phyloP scores from a whole-genome alignment of 1,284 basidiomycete species.

The Ustilago lituana region DNA sequence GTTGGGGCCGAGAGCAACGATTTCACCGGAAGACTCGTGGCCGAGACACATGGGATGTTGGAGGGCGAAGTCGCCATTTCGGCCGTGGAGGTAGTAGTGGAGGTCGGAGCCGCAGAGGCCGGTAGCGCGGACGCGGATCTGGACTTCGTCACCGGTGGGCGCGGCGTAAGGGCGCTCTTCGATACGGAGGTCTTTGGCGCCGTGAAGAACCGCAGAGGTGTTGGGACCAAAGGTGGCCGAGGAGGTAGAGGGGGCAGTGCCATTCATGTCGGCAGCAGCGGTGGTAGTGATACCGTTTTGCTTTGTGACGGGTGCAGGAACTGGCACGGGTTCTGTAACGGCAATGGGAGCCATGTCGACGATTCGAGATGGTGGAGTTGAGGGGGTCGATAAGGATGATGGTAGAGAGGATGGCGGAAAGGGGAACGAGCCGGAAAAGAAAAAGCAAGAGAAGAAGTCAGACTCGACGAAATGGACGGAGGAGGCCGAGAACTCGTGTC shows the following conservation, averaged over 20 bases:
- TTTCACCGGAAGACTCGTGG: conserved; percentile 86
- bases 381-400: not conserved
- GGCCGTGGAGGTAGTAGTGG: conserved; percentile 62
- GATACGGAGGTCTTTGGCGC: conserved; percentile 69
- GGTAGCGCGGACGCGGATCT: conserved; percentile 80
- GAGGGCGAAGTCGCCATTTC: conserved; percentile 92
- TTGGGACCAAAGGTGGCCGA: conserved; percentile 41
- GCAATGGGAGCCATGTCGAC: conserved; percentile 34
- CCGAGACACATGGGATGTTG: conserved; percentile 82
- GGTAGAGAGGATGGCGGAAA: not conserved
- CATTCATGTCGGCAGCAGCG: conserved; percentile 19
- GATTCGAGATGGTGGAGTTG: not conserved
- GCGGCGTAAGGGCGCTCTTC: conserved; percentile 77
- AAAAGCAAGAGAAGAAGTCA: conserved; percentile 1
- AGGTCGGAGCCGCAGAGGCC: conserved; percentile 79
- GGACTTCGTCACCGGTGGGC: conserved; percentile 74
- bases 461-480: conserved; percentile 16
- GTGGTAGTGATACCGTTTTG: conserved; percentile 1
- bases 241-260: conserved; percentile 9
- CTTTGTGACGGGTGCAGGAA: conserved; percentile 17
- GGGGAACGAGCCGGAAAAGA: not conserved
- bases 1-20: conserved; percentile 74
- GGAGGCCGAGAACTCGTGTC: too few relatives aligned
- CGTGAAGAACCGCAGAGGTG: conserved; percentile 67
- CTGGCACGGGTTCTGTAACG: conserved; percentile 17